A percentile compares a stretch with the other conserved stretches of the same genome.
phyloP scores from a whole-genome alignment of 2,329 filamentous ascomycete species.

The Clonostachys chloroleuca region DNA sequence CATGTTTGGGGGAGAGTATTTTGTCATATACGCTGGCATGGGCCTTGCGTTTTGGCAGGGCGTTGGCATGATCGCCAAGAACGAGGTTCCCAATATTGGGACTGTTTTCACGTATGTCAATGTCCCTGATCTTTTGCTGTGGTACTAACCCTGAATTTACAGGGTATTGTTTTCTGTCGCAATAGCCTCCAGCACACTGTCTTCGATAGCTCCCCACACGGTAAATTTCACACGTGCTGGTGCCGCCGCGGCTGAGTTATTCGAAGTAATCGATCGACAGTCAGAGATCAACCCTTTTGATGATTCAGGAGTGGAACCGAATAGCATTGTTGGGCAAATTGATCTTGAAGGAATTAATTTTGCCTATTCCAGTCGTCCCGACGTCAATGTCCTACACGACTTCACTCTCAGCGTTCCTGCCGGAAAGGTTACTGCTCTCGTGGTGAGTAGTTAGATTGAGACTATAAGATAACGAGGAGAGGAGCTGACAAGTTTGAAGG shows the following conservation, averaged over 20 bases:
- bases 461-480: no score
- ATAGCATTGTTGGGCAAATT: background rate
- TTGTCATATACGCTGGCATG: background rate
- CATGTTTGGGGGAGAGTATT: constrained; percentile 25
- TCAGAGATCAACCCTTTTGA: constrained; percentile 36
- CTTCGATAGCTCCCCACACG: background rate
- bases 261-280: background rate
- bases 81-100: background rate
- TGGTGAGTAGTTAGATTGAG: constrained; percentile 33
- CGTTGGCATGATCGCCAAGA: background rate
- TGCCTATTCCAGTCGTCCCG: constrained; percentile 25
- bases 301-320: constrained; percentile 43
- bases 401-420: constrained; percentile 47
- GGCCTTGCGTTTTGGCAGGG: background rate
- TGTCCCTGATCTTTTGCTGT: background rate
- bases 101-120: background rate
- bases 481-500: background rate
- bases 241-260: background rate
- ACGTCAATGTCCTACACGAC: constrained; percentile 51
- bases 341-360: background rate
- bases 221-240: background rate
- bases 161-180: background rate
- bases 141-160: background rate
- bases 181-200: background rate
- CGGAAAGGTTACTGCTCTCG: constrained; percentile 61